A percentile compares a stretch with the other conserved stretches of the same genome.
phyloP scores from a whole-genome alignment of 2,329 filamentous ascomycete genomes.

The Colletotrichum siamense region DNA sequence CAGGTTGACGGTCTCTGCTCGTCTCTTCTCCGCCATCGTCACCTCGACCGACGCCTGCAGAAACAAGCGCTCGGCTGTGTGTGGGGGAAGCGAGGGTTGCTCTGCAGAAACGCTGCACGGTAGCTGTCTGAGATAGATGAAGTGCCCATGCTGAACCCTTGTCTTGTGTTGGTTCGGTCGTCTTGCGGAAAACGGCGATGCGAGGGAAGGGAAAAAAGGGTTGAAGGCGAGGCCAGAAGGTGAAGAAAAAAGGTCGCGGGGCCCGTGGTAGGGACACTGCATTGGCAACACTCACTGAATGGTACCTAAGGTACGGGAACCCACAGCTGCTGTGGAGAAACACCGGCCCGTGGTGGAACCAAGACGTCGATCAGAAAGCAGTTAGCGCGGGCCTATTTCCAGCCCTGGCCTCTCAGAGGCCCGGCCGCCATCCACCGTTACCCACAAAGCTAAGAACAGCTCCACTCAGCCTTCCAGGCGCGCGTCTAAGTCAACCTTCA shows the following conservation, averaged over 20 bases:
- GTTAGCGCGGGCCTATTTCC: slow-evolving; percentile 15
- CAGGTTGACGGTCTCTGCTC: background rate
- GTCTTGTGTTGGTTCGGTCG: background rate
- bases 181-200: background rate
- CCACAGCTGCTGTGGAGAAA: background rate
- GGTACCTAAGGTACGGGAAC: background rate
- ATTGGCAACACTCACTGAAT: no score
- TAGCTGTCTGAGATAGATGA: background rate
- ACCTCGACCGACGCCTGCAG: background rate
- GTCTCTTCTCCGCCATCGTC: background rate
- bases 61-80: background rate
- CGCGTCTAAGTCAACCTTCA: slow-evolving; percentile 21
- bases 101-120: background rate
- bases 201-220: background rate
- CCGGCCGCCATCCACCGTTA: background rate
- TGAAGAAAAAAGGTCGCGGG: background rate
- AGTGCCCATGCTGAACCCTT: background rate
- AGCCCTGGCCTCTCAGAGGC: slow-evolving; percentile 8
- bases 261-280: background rate
- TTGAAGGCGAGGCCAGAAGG: background rate
- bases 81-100: background rate
- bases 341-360: slow-evolving; percentile 12
- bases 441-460: background rate
- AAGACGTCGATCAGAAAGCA: background rate
- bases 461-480: slow-evolving; percentile 12